Evolutionary conservation across 257 asterid genomes (phyloP).

Genomic region (Przewalskia tangutica): DNA sequence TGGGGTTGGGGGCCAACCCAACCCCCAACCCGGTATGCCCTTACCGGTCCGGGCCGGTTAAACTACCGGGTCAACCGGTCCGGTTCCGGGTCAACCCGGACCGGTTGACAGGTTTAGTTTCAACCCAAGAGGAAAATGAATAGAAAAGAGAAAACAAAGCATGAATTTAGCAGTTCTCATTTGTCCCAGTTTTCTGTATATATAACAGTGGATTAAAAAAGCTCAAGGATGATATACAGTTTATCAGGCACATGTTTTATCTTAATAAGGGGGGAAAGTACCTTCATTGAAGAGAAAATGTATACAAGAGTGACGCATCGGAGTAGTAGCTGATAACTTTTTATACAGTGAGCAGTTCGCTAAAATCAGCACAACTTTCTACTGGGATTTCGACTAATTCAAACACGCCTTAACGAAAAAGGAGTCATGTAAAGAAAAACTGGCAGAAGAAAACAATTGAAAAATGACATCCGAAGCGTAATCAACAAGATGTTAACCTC

Average conservation of each 20-base stretch:
- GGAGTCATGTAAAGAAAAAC: neutral
- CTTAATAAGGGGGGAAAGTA: neutral
- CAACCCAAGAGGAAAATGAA: neutral
- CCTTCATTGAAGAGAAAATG: neutral
- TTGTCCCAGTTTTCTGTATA: neutral
- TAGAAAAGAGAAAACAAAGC: neutral
- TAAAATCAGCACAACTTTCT: constrained; percentile 4
- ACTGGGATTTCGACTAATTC: neutral
- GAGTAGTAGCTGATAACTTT: neutral
- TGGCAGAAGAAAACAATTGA: neutral
- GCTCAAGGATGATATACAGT: neutral
- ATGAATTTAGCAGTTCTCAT: neutral
- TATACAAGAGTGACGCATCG: neutral
- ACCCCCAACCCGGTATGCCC: too few species aligned
- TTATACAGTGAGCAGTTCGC: neutral
- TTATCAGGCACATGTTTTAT: neutral
- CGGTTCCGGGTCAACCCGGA: too few species aligned
- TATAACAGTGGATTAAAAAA: neutral
- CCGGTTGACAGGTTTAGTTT: too few species aligned
- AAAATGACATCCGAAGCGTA: neutral
- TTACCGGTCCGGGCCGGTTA: too few species aligned
- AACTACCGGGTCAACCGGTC: too few species aligned
- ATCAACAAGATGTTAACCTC: constrained; percentile 51
- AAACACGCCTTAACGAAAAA: constrained; percentile 1
- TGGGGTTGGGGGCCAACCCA: too few species aligned